These are phyloP conservation scores for Stygiomarasmius scandens DNA, from an alignment of 1,284 basidiomycete genomes.

Conservation along the genomic window DNA sequence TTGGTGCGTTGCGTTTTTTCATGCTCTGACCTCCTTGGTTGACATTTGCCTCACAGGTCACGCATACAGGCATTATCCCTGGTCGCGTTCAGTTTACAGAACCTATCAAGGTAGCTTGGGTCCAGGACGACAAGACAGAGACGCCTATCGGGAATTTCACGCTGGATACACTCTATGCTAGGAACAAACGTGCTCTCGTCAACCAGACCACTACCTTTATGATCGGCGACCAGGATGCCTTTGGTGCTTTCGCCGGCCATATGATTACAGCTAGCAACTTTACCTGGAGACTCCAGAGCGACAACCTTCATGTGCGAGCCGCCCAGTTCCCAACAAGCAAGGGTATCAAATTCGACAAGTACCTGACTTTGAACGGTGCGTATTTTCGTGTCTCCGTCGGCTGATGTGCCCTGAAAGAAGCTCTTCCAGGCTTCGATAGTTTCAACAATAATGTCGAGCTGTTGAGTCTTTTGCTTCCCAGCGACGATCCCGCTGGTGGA, in stretches of 20 bases:
- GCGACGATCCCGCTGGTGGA: constrained; percentile 69
- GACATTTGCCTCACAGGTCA: constrained; percentile 41
- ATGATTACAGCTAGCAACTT: constrained; percentile 74
- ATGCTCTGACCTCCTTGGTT: constrained; percentile 22
- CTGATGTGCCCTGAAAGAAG: neutral
- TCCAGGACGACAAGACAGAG: constrained; percentile 44
- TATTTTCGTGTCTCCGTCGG: neutral
- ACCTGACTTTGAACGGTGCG: constrained; percentile 53
- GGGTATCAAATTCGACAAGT: constrained; percentile 64
- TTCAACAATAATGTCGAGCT: constrained; percentile 63
- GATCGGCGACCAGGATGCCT: constrained; percentile 55
- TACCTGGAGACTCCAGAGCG: constrained; percentile 68
- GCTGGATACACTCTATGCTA: constrained; percentile 47
- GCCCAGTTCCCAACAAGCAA: constrained; percentile 66
- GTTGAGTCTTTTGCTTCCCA: constrained; percentile 71
- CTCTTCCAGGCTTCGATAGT: constrained; percentile 59
- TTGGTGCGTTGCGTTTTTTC: constrained; percentile 31
- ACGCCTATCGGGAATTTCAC: constrained; percentile 53
- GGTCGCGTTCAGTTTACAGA: constrained; percentile 61
- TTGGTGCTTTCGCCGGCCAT: constrained; percentile 55
- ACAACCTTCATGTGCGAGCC: constrained; percentile 67
- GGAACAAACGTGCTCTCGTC: constrained; percentile 55
- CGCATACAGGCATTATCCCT: constrained; percentile 61
- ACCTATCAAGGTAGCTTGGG: constrained; percentile 58
- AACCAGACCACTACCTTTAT: constrained; percentile 60